A percentile compares a stretch with the other conserved stretches of the same genome.
These are phyloP conservation scores for Domatiomyces catenatus DNA, from an alignment of 2,329 filamentous ascomycete genomes.

Conservation along the genomic window DNA sequence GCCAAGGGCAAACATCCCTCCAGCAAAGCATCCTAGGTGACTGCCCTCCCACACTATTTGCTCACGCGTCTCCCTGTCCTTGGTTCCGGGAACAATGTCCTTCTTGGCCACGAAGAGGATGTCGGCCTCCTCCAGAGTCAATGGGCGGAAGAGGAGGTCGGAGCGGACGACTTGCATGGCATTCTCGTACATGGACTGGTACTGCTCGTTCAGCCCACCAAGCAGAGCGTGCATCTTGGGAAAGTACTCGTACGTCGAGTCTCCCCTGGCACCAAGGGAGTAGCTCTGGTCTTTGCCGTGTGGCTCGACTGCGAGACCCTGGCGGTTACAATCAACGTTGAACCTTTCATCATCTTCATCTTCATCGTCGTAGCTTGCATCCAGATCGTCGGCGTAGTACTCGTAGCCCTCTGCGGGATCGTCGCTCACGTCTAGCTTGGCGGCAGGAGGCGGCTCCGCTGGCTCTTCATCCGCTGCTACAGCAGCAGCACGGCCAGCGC, in stretches of 20 bases:
- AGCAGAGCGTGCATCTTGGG: conserved; percentile 35
- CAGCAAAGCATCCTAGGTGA: conserved; percentile 45
- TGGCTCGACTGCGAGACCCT: conserved; percentile 26
- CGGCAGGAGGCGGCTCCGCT: not conserved
- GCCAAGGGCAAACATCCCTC: conserved; percentile 47
- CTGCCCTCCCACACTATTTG: conserved; percentile 38
- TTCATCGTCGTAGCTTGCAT: conserved; percentile 1
- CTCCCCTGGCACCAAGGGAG: conserved; percentile 29
- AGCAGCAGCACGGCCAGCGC: not conserved
- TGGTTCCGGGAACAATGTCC: conserved; percentile 7
- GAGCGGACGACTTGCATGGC: conserved; percentile 26
- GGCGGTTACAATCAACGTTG: conserved; percentile 23
- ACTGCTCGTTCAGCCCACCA: conserved; percentile 28
- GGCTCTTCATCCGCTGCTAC: conserved; percentile 3
- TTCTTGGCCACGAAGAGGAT: conserved; percentile 28
- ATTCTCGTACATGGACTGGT: conserved; percentile 29
- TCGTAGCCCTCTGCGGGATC: conserved; percentile 4
- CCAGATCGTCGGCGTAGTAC: conserved; percentile 4
- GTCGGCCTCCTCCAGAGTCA: conserved; percentile 26
- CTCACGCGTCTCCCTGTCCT: conserved; percentile 7
- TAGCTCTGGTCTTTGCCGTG: conserved; percentile 24
- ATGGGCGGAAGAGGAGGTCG: conserved; percentile 31
- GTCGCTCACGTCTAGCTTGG: not conserved
- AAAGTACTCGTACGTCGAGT: conserved; percentile 37
- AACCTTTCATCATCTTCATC: not conserved